Evolutionary conservation across 176 grass and related monocot species (phyloP), one percentile per base, ranked within the genome.

Genomic region (Rhynchospora tenuis): DNA sequence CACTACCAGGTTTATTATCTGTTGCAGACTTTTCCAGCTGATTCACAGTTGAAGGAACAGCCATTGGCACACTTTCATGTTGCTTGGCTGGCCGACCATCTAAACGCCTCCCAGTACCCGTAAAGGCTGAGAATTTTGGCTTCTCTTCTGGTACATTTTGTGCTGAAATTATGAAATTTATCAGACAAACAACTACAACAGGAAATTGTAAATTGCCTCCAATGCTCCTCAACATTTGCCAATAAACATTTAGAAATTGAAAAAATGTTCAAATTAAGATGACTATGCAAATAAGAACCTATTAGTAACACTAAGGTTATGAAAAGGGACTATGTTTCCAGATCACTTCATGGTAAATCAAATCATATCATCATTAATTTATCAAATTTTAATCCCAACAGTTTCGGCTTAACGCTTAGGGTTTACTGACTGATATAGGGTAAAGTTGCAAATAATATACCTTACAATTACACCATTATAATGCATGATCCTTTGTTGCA

Each of bases 111-210:
- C 92, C 91, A 61, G 83, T 60, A 62, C 94, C 94, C 66, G 86
- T 86, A 59, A 97, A 97, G 23, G 91, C 73, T 27, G 43, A 84
- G 77, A 97, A 92, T 88, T 97, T 94, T 62, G 64, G 85, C 83
- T 91, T 88, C 59, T 87, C 85, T 88, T 94, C 90, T 72, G 71
- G 57, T 75, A 66, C 88, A 81, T 77, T 24, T 84, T 60, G 47
- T 70, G 5, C 87, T 88, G 55, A 64, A 81, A 64, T 84, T 78
- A 38, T 42, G 20, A 64, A 78, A 62, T 17, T 20, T n/a, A 3
- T 54, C 15, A 11, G 65, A 56, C 19, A 73, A 24, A 74, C 64
- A 13, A 12, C 70, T 68, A 83, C 13, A 12, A 68, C 46, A 28
- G 28, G 80, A 72, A 86, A 29, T 59, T 50, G 6, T 17, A 48